A percentile compares a stretch with the other conserved stretches of the same genome.
phyloP scores from a whole-genome alignment of 306 rosid species.

The Notholithocarpus densiflorus region DNA sequence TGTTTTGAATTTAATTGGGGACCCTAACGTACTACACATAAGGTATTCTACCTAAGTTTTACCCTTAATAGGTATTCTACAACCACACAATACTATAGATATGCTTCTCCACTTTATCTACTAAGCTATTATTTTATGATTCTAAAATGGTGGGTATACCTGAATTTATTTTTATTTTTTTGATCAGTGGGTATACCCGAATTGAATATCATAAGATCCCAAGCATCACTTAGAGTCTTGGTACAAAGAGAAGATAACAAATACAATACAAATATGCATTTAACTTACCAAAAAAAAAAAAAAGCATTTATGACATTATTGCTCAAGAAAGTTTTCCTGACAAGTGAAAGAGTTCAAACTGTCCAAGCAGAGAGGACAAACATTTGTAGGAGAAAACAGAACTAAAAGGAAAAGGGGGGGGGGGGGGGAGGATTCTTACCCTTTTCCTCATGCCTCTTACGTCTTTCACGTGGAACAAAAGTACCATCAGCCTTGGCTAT shows the following conservation, averaged over 20 bases:
- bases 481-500: slow-evolving; percentile 85
- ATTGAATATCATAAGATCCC: not conserved
- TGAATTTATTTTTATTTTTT: no score
- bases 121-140: no score
- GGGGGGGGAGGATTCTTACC: slow-evolving; percentile 35
- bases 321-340: not conserved
- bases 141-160: not conserved
- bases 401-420: not conserved
- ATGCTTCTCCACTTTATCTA: no score
- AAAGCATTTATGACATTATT: not conserved
- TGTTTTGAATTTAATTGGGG: no score
- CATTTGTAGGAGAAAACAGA: not conserved
- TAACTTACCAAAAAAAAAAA: not conserved
- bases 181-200: not conserved
- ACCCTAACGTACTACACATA: no score
- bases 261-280: not conserved
- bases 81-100: no score
- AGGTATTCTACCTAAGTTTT: no score
- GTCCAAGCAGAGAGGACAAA: not conserved
- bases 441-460: slow-evolving; percentile 83
- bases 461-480: slow-evolving; percentile 80
- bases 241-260: not conserved
- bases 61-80: no score
- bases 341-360: not conserved
- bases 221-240: not conserved